A percentile compares a stretch with the other conserved stretches of the same genome.
These are phyloP conservation scores for Coccinonectria pachysandricola DNA, from an alignment of 2,329 filamentous ascomycete genomes.

Conservation along the genomic window DNA sequence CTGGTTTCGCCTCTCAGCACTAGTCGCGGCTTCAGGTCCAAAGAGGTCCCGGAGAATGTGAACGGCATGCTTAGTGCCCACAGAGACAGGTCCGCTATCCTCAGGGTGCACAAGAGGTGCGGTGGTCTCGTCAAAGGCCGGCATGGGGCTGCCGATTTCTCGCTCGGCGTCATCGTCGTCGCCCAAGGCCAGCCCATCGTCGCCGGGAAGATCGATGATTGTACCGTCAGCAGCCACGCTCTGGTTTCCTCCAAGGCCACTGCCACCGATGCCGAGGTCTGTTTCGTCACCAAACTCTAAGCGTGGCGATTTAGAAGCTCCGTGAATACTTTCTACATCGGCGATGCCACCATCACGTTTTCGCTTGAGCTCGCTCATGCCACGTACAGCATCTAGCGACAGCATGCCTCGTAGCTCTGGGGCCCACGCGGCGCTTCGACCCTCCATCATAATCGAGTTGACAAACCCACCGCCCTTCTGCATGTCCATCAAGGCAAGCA, in stretches of 20 bases:
- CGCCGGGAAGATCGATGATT: slow-evolving; percentile 53
- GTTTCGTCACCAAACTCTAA: slow-evolving; percentile 60
- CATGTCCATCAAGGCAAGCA: slow-evolving; percentile 82
- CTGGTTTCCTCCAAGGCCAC: slow-evolving; percentile 39
- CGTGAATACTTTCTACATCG: slow-evolving; percentile 61
- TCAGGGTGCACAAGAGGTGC: slow-evolving; percentile 67
- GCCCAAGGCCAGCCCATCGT: slow-evolving; percentile 36
- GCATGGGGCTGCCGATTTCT: slow-evolving; percentile 35
- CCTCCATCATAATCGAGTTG: slow-evolving; percentile 73
- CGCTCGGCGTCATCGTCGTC: slow-evolving; percentile 37
- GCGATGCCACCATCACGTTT: slow-evolving; percentile 86
- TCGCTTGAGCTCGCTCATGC: slow-evolving; percentile 74
- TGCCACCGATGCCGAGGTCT: slow-evolving; percentile 35
- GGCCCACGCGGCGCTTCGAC: slow-evolving; percentile 70
- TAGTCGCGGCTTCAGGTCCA: slow-evolving; percentile 58
- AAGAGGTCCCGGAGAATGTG: slow-evolving; percentile 88
- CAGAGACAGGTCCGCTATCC: slow-evolving; percentile 76
- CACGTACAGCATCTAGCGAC: slow-evolving; percentile 72
- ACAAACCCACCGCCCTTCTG: slow-evolving; percentile 88
- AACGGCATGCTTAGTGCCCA: slow-evolving; percentile 91
- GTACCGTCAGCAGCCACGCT: slow-evolving; percentile 50
- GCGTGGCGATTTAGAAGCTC: slow-evolving; percentile 57
- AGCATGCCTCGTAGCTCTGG: slow-evolving; percentile 87
- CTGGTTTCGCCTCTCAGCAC: slow-evolving; percentile 63
- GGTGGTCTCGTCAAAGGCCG: slow-evolving; percentile 70